Evolutionary conservation across 2,329 filamentous ascomycete species (phyloP), one percentile per base, ranked within the genome.

Genomic region (Dissoconium aciculare): DNA sequence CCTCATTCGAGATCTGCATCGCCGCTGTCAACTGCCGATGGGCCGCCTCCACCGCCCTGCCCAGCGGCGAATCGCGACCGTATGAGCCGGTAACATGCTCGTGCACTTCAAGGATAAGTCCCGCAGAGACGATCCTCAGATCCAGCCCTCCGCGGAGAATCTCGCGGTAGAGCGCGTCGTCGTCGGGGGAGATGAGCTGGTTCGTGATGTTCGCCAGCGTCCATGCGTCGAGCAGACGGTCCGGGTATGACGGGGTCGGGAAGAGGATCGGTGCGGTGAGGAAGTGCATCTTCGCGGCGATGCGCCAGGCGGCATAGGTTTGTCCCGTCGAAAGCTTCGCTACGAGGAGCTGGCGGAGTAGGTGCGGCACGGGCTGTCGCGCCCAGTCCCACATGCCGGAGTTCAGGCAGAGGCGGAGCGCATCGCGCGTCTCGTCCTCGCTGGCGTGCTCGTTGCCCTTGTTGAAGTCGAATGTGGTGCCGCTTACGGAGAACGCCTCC

Each of bases 281-380:
- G 29, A 63, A 55, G 40, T 69, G 65, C 2, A 63, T 57, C 33
- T 67, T 63, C 3, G 66, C 54, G 4, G 60, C 60, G 4, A 72
- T 63, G 3, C 59, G 44, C 39, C 68, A 64, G 3, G 67, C 68
- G 4, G 50, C 42, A n/a, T 55, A 51, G 36, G 59, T 67, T 5
- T 60, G 46, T 8, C 54, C 51, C 0, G 46, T 45, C 0, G 56
- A 47, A 10, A 73, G 53, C 3, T 67, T 51, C 6, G 57, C 54
- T 4, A 66, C 52, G 26, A 71, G 62, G 4, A 71, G 45, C 19
- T 69, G 62, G 34, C 70, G 60, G 5, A 69, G 59, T 1, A 74
- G 42, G 10, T 63, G 58, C 1, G 67, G 56, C 19, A 64, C 63
- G 0, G 72, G 72, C 37, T 74, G 70, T 11, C 61, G 58, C 16